Evolutionary conservation across 176 grass and related monocot genomes (phyloP).

Genomic region (Aegilops tauschii): DNA sequence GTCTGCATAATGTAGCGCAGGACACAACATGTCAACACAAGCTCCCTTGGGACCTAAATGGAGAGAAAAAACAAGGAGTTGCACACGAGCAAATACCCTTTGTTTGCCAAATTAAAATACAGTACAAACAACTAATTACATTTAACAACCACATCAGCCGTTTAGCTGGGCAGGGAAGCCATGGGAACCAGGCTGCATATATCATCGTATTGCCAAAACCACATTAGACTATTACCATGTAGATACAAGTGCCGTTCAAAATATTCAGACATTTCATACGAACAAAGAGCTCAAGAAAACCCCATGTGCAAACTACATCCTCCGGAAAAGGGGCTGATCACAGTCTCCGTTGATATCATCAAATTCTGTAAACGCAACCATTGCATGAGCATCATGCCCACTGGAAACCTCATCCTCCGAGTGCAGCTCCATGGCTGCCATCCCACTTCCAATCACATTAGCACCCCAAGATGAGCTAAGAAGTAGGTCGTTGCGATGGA

Average conservation of each 20-base stretch:
- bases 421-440: constrained; percentile 25
- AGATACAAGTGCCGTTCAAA: constrained; percentile 11
- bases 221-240: not conserved
- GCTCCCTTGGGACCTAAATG: not conserved
- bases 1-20: not conserved
- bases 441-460: constrained; percentile 34
- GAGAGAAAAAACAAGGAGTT: not conserved
- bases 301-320: not conserved
- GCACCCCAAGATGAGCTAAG: constrained; percentile 23
- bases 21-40: not conserved
- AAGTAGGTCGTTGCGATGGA: constrained; percentile 1
- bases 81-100: not conserved
- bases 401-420: constrained; percentile 16
- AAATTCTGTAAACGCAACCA: constrained; percentile 5
- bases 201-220: not conserved
- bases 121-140: constrained; percentile 44
- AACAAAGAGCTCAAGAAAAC: not conserved
- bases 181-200: constrained; percentile 1
- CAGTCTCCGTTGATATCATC: not conserved
- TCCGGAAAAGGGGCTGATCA: constrained; percentile 24
- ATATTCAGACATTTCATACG: not conserved
- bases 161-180: constrained; percentile 3
- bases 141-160: constrained; percentile 13
- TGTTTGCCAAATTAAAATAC: constrained; percentile 23
- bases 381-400: constrained; percentile 15